Conservation (phyloP, 768 basidiomycete species). For the Lactarius deliciosus region DNA sequence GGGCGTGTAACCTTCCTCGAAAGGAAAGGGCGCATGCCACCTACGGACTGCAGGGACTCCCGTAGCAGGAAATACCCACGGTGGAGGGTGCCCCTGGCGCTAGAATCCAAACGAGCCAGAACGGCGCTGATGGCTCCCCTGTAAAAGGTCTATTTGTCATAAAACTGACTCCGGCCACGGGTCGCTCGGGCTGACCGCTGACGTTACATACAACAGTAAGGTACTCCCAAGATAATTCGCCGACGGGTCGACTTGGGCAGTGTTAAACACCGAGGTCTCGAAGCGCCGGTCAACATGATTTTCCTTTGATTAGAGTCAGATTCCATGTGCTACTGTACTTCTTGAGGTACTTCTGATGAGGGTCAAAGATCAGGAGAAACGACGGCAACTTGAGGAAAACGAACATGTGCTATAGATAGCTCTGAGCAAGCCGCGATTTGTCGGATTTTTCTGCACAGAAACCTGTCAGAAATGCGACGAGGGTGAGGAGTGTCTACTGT, state of each 20-base stretch:
- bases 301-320: neutral
- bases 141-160: conserved; percentile 1
- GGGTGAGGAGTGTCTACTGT: neutral
- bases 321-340: conserved; percentile 3
- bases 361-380: neutral
- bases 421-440: neutral
- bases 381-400: neutral
- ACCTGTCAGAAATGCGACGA: neutral
- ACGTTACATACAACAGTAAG: neutral
- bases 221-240: conserved; percentile 7
- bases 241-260: conserved; percentile 5
- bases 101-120: neutral
- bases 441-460: neutral
- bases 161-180: neutral
- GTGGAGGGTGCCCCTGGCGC: conserved; percentile 11
- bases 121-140: conserved; percentile 7
- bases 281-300: conserved; percentile 1
- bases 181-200: neutral
- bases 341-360: neutral
- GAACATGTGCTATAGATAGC: neutral
- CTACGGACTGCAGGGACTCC: neutral
- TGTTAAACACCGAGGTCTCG: conserved; percentile 11
- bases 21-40: neutral
- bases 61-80: neutral
- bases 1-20: neutral